phyloP scores from a whole-genome alignment of 2,329 filamentous ascomycete species.

The Fusarium equiseti region DNA sequence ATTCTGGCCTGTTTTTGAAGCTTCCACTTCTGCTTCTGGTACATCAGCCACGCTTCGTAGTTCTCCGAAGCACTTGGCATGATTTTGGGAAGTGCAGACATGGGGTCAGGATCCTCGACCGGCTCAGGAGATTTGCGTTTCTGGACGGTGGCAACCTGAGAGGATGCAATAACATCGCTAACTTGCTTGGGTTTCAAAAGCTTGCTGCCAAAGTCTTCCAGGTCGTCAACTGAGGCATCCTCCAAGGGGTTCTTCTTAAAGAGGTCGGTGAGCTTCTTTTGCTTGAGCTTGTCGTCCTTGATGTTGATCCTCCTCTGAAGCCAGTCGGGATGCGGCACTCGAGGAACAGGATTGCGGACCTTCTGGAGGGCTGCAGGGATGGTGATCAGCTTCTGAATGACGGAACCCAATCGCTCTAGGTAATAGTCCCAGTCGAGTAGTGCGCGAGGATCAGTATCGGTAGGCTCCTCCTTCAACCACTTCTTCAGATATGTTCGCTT shows the following conservation, averaged over 20 bases:
- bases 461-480: slow-evolving; percentile 94
- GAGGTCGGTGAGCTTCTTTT: slow-evolving; percentile 97
- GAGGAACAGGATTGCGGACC: slow-evolving; percentile 91
- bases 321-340: slow-evolving; percentile 96
- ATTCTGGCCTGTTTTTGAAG: slow-evolving; percentile 91
- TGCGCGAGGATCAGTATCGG: slow-evolving; percentile 88
- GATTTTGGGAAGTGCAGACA: slow-evolving; percentile 80
- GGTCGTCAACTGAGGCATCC: slow-evolving; percentile 77
- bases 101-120: slow-evolving; percentile 78
- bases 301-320: slow-evolving; percentile 91
- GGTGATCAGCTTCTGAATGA: slow-evolving; percentile 98
- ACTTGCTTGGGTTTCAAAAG: slow-evolving; percentile 74
- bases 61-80: slow-evolving; percentile 90
- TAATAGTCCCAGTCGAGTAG: slow-evolving; percentile 99
- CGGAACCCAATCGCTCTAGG: slow-evolving; percentile 91
- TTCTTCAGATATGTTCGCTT: slow-evolving; percentile 92
- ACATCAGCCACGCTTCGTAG: slow-evolving; percentile 88
- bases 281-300: slow-evolving; percentile 97
- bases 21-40: slow-evolving; percentile 99
- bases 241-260: slow-evolving; percentile 74
- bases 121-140: slow-evolving; percentile 82
- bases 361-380: slow-evolving; percentile 98
- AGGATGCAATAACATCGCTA: slow-evolving; percentile 65
- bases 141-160: slow-evolving; percentile 65
- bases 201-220: slow-evolving; percentile 84